These are phyloP conservation scores for Mycena olivaceomarginata DNA, from an alignment of 768 basidiomycete genomes.

Conservation along the genomic window DNA sequence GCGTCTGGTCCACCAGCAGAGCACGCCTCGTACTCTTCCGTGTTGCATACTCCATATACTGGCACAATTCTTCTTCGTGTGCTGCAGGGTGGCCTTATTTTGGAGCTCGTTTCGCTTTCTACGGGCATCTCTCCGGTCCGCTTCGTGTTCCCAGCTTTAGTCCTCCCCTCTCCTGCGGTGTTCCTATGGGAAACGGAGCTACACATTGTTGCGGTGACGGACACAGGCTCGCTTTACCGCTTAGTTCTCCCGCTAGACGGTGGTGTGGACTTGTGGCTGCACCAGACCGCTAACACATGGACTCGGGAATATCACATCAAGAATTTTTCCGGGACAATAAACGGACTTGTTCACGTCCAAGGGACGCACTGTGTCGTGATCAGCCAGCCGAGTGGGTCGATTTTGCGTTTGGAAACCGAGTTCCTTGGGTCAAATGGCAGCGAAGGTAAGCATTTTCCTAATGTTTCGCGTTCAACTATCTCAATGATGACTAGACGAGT, in stretches of 20 bases:
- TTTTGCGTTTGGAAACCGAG: slow-evolving; percentile 84
- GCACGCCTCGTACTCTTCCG: slow-evolving; percentile 81
- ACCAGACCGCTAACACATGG: slow-evolving; percentile 72
- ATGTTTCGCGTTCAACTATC: slow-evolving; percentile 43
- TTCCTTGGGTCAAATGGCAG: slow-evolving; percentile 70
- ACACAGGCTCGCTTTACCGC: slow-evolving; percentile 83
- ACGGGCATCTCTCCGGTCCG: slow-evolving; percentile 80
- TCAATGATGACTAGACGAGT: slow-evolving; percentile 71
- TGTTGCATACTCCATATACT: slow-evolving; percentile 73
- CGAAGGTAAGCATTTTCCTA: slow-evolving; percentile 70
- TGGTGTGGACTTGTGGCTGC: slow-evolving; percentile 75
- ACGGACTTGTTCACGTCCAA: slow-evolving; percentile 78
- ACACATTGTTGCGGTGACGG: slow-evolving; percentile 83
- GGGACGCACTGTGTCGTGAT: slow-evolving; percentile 81
- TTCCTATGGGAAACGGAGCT: slow-evolving; percentile 75
- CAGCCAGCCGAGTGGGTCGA: slow-evolving; percentile 74
- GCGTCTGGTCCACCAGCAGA: slow-evolving; percentile 74
- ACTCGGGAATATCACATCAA: slow-evolving; percentile 82
- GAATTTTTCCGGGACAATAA: slow-evolving; percentile 64
- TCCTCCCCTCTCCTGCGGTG: slow-evolving; percentile 80
- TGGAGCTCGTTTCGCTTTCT: slow-evolving; percentile 87
- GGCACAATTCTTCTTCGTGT: slow-evolving; percentile 85
- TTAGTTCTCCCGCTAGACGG: slow-evolving; percentile 77
- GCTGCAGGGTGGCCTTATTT: slow-evolving; percentile 81
- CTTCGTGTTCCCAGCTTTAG: slow-evolving; percentile 83